Conservation (phyloP, 225 moss, liverwort and hornwort species). For the Polytrichum commune region DNA sequence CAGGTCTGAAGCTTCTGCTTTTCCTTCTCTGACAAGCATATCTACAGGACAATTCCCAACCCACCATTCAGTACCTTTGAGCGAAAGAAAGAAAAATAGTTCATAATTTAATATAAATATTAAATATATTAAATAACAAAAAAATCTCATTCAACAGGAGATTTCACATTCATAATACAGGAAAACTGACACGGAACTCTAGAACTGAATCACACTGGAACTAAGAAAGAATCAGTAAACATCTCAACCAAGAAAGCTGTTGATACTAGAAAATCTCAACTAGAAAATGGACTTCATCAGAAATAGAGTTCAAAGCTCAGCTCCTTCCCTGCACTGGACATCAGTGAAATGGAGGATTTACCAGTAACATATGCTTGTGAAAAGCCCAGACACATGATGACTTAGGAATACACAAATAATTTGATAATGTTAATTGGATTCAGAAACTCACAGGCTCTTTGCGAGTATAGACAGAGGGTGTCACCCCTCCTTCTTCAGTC, state of each 20-base stretch:
- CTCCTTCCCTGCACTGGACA: no score
- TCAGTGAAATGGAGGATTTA: no score
- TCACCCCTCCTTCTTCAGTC: constrained; percentile 98
- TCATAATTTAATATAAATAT: no score
- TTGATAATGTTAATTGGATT: not conserved
- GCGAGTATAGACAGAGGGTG: constrained; percentile 95
- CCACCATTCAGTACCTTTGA: not conserved
- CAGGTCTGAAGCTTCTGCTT: constrained; percentile 96
- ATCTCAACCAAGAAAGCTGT: no score
- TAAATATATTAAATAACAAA: no score
- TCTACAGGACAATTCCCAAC: constrained; percentile 27
- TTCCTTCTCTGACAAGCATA: constrained; percentile 81
- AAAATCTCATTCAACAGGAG: not conserved
- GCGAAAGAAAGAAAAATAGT: not conserved
- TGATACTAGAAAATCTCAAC: no score
- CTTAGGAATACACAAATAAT: no score
- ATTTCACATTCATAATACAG: no score
- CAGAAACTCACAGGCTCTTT: constrained; percentile 91
- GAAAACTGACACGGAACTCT: not conserved
- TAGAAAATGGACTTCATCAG: no score
- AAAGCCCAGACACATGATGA: not conserved
- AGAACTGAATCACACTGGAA: not conserved
- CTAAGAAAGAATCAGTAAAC: not conserved
- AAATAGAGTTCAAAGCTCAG: no score
- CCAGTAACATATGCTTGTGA: not conserved